Base-by-base conservation (phyloP, 495 filamentous ascomycete species). In the Penicillium egyptiacum region DNA sequence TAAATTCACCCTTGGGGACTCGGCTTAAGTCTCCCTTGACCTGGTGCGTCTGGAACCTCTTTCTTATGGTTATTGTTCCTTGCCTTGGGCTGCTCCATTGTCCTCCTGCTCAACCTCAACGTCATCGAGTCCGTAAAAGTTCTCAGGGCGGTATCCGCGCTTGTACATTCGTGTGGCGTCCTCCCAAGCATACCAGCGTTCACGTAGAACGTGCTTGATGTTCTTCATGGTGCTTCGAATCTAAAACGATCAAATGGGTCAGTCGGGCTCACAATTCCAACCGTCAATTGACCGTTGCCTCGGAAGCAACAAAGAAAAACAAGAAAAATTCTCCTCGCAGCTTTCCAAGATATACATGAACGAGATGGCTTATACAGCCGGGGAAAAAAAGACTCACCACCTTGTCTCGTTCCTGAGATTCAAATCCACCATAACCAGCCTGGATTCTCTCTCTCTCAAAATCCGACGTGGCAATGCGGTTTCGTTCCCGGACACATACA, bases 401-500 rank as follows among this genome's bases (percentile, higher is more conserved):
- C 11, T 58, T 62, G 33, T 88, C 79, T 60, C 93, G 81, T 22
- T 67, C 66, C 10, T 69, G 63, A 14, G 80, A 71, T 73, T 95
- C 89, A 45, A 73, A 75, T 7, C 84, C 81, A 48, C 91, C 91
- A 63, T 87, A 90, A 17, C 81, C 82, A 30, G 88, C 77, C 62
- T 85, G 79, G 14, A 76, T 58, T 60, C 85, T 79, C 75, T 94
- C 90, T 60, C 85, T 79, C 75, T 94, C 90, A 56, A 80, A 67
- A 16, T 77, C 73, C 53, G 87, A 84, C 14, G 95, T 98, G n/a
- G 83, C 82, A 64, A 98, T 83, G 47, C 89, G 83, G 71, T 99
- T 99, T 61, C 88, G 82, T 74, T 99, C 95, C 77, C 91, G 95
- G 58, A 85, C 79, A 70, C 95, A 99, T 30, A 91, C 85, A 89